Percentiles rank a stretch among this genome's conserved stretches.
These are phyloP conservation scores for Pseudogymnoascus sp. DNA, from an alignment of 2,329 filamentous ascomycete species.

Conservation along the genomic window DNA sequence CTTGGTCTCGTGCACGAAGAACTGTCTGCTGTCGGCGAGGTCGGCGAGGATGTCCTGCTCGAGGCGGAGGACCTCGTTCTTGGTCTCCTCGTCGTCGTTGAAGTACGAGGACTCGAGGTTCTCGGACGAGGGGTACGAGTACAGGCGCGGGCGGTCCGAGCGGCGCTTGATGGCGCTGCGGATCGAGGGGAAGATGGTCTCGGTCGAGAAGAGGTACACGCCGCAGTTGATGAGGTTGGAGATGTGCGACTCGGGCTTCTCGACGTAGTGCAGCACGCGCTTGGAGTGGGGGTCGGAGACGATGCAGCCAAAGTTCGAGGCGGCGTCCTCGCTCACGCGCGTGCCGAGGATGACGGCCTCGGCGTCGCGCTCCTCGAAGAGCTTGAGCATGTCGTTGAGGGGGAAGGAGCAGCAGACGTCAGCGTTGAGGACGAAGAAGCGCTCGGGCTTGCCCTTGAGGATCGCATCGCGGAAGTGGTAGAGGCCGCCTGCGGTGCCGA, in stretches of 20 bases:
- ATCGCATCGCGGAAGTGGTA: conserved; percentile 99
- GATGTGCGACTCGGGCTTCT: conserved; percentile 96
- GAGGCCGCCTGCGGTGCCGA: conserved; percentile 90
- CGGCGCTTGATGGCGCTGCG: conserved; percentile 91
- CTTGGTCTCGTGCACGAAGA: conserved; percentile 97
- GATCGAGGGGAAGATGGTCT: conserved; percentile 94
- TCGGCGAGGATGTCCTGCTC: conserved; percentile 97
- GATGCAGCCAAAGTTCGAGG: conserved; percentile 95
- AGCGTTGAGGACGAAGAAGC: conserved; percentile 94
- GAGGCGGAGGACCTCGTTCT: conserved; percentile 82
- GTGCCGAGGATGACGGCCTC: conserved; percentile 96
- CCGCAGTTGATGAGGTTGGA: conserved; percentile 99
- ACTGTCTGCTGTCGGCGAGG: conserved; percentile 92
- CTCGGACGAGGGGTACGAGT: conserved; percentile 94
- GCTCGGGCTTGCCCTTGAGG: conserved; percentile 87
- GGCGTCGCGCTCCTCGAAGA: conserved; percentile 91
- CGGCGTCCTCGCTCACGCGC: conserved; percentile 80
- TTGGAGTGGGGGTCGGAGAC: conserved; percentile 90
- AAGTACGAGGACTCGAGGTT: conserved; percentile 69
- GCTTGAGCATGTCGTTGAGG: conserved; percentile 85
- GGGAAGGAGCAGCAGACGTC: conserved; percentile 99
- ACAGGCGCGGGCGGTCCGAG: conserved; percentile 78
- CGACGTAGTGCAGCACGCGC: conserved; percentile 95
- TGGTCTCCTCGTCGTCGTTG: conserved; percentile 66
- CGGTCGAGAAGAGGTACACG: conserved; percentile 93